A percentile compares a stretch with the other conserved stretches of the same genome.
These are phyloP conservation scores for Pilobolus umbonatus DNA, from an alignment of 192 early-diverging fungal species.

Conservation along the genomic window DNA sequence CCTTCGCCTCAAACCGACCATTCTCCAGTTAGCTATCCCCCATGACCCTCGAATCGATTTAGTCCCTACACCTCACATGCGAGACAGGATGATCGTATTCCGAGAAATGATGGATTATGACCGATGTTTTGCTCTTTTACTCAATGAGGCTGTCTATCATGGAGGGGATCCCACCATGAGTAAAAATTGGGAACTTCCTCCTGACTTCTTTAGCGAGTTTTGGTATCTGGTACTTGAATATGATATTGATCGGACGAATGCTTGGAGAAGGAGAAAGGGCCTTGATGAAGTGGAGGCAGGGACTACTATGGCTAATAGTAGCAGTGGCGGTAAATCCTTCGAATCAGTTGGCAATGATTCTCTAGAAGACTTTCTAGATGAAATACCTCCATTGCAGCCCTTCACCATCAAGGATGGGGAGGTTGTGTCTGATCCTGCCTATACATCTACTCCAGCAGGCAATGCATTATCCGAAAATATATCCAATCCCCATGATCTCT, in stretches of 20 bases:
- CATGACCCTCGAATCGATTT: slow-evolving; percentile 35
- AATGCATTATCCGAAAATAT: too few species aligned
- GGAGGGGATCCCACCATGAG: slow-evolving; percentile 32
- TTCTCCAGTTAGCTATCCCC: slow-evolving; percentile 20
- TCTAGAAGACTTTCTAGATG: background rate
- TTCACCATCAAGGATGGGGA: too few species aligned
- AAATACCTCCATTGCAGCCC: slow-evolving; percentile 3
- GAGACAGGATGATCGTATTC: slow-evolving; percentile 36
- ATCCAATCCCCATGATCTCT: too few species aligned
- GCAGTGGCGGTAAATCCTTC: background rate
- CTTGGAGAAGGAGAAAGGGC: slow-evolving; percentile 23
- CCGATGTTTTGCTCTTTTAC: slow-evolving; percentile 21
- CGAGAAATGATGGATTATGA: slow-evolving; percentile 30
- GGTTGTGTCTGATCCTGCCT: too few species aligned
- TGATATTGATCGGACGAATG: slow-evolving; percentile 21
- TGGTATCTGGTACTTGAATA: slow-evolving; percentile 21
- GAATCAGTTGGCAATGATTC: background rate
- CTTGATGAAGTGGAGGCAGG: slow-evolving; percentile 11
- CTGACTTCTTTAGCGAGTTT: slow-evolving; percentile 24
- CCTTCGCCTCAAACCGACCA: slow-evolving; percentile 15
- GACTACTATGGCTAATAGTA: background rate
- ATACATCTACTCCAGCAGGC: too few species aligned
- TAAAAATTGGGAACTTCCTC: slow-evolving; percentile 26
- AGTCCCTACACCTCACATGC: slow-evolving; percentile 25
- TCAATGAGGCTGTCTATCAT: slow-evolving; percentile 14